Conservation (phyloP, 371 early-diverging fungal species). For the Lichtheimia corymbifera region DNA sequence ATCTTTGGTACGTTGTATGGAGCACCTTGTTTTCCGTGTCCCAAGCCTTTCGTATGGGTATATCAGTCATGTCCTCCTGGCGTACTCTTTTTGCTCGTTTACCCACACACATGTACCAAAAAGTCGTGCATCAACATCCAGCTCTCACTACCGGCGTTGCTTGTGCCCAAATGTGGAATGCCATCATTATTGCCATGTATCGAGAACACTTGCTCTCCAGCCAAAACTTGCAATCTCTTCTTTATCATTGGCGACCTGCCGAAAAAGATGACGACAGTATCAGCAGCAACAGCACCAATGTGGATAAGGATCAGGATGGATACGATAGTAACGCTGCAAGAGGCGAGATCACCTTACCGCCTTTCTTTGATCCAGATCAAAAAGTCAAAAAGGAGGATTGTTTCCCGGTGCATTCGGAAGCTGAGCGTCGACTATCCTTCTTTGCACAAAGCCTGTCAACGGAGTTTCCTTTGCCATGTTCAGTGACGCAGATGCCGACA, state of each 20-base stretch:
- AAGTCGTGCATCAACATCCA: slow-evolving; percentile 60
- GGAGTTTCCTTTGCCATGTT: slow-evolving; percentile 76
- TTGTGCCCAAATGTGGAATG: slow-evolving; percentile 89
- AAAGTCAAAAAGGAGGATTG: slow-evolving; percentile 61
- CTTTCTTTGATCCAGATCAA: slow-evolving; percentile 74
- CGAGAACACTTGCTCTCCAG: slow-evolving; percentile 81
- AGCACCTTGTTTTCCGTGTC: slow-evolving; percentile 79
- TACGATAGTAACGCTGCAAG: slow-evolving; percentile 6
- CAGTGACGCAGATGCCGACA: slow-evolving; percentile 82
- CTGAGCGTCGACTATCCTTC: slow-evolving; percentile 83
- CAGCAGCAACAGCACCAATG: background rate
- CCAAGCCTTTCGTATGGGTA: slow-evolving; percentile 76
- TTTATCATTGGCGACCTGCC: slow-evolving; percentile 58
- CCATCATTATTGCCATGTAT: slow-evolving; percentile 86
- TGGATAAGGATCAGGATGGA: slow-evolving; percentile 14
- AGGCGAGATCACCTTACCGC: slow-evolving; percentile 71
- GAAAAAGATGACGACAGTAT: slow-evolving; percentile 5
- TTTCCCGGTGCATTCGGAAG: slow-evolving; percentile 78
- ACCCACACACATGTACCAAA: slow-evolving; percentile 78
- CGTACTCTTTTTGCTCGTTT: slow-evolving; percentile 76
- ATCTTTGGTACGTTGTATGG: slow-evolving; percentile 91
- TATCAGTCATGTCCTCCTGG: slow-evolving; percentile 89
- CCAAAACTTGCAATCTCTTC: slow-evolving; percentile 71
- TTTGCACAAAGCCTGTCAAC: slow-evolving; percentile 89
- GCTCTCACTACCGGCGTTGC: slow-evolving; percentile 67